Percentiles rank a stretch among this genome's conserved stretches.
Evolutionary conservation across 225 moss, liverwort and hornwort species (phyloP).

Genomic region (Rhytidiadelphus loreus): DNA sequence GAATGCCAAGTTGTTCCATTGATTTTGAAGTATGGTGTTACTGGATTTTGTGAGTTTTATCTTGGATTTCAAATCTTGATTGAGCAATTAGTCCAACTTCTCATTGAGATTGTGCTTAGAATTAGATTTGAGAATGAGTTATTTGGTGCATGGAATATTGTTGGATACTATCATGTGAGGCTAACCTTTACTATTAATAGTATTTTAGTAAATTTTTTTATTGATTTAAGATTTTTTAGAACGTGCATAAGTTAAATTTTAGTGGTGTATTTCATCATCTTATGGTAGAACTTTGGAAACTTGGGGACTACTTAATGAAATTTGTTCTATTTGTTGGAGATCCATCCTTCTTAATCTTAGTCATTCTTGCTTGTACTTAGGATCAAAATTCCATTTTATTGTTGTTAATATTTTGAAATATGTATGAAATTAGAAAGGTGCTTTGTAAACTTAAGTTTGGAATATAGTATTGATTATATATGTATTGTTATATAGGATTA

Average conservation of each 20-base stretch:
- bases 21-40: not conserved
- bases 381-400: not conserved
- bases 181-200: accelerated
- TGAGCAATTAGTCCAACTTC: not conserved
- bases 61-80: not conserved
- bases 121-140: not conserved
- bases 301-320: not conserved
- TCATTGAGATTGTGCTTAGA: not conserved
- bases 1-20: not conserved
- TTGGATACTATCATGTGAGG: not conserved
- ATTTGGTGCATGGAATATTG: not conserved
- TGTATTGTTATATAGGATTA: not conserved
- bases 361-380: not conserved
- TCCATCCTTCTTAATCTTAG: not conserved
- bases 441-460: not conserved
- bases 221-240: not conserved
- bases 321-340: not conserved
- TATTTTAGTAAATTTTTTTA: not conserved
- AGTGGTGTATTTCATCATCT: accelerated
- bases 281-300: not conserved
- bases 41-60: not conserved
- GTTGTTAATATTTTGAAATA: not conserved
- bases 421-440: too few relatives aligned
- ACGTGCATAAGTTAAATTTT: accelerated
- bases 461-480: too few relatives aligned